Percentiles rank a stretch among this genome's conserved stretches.
phyloP scores from a whole-genome alignment of 805 yeast genomes.

The Wickerhamomyces xylosicus region DNA sequence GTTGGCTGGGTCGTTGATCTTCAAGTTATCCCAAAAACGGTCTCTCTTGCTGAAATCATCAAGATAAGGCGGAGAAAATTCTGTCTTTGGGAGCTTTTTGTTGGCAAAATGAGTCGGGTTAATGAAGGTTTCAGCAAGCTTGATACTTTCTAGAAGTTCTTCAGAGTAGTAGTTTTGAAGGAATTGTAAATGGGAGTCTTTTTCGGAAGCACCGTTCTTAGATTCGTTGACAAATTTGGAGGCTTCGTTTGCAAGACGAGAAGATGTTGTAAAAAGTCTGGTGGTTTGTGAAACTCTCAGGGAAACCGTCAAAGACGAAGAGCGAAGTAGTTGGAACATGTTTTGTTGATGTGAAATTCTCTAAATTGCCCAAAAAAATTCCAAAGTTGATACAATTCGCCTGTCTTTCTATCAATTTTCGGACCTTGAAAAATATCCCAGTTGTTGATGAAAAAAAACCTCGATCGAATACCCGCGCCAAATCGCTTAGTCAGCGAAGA shows the following conservation, averaged over 20 bases:
- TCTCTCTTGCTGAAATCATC: slow-evolving; percentile 67
- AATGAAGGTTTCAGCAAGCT: slow-evolving; percentile 68
- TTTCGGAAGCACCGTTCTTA: background rate
- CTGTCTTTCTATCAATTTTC: no score
- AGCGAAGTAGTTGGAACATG: background rate
- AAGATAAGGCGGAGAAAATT: slow-evolving; percentile 59
- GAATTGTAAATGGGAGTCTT: slow-evolving; percentile 21
- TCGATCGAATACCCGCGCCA: no score
- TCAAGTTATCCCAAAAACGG: slow-evolving; percentile 63
- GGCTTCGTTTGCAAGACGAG: background rate
- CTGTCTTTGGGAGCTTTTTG: slow-evolving; percentile 28
- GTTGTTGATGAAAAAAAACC: no score
- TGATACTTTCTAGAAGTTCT: slow-evolving; percentile 69
- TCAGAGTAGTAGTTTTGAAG: slow-evolving; percentile 73
- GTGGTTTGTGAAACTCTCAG: background rate
- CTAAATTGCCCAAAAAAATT: no score
- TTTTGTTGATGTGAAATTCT: background rate
- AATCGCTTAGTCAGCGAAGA: no score
- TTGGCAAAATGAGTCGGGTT: slow-evolving; percentile 49
- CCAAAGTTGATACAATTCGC: no score
- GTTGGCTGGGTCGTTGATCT: slow-evolving; percentile 38
- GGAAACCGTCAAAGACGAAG: background rate
- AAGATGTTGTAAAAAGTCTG: background rate
- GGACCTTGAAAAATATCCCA: no score
- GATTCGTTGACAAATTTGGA: background rate